Evolutionary conservation across 2,329 filamentous ascomycete genomes (phyloP), one percentile per base, ranked within the genome.

Genomic region (Venturia asperata): DNA sequence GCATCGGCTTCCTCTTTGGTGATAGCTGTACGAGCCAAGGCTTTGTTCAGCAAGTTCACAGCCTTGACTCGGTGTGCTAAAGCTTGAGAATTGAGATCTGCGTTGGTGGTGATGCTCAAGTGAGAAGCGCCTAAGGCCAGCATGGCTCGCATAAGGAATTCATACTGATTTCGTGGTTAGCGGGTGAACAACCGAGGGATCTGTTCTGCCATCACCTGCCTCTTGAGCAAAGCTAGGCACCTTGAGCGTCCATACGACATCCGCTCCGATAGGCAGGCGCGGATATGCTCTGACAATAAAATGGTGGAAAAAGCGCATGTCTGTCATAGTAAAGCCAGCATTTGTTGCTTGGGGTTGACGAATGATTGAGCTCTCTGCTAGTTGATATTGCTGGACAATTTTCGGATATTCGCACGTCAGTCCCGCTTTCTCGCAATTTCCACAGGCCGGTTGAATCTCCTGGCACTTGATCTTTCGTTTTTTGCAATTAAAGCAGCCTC

Each of bases 81-180:
- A 52, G 87, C 86, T 39, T 82, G 80, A 17, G 81, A 77, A 17
- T 81, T 74, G 21, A 89, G 80, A 66, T 79, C 79, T 1, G 79
- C 72, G 66, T 83, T 72, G 1, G 73, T 83, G 0, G 77, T 73
- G 4, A 76, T 75, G 69, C 82, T 80, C 5, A 90, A 79, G 68
- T 89, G 85, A 0, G 87, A 89, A 41, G 87, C 88, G 1, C 87
- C 81, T 67, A 88, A 81, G 15, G 86, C 86, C 0, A 89, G 80
- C 62, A 90, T 86, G 5, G 87, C 85, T 72, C 90, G 87, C 83
- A 90, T 88, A 11, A 89, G 79, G 66, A 85, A 88, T 65, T 87
- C 84, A 68, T 87, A 81, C 81, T 86, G 66, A 27, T 64, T 67
- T 30, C 7, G 52, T 30, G 9, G 55, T 72, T 10, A 63, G 62